phyloP scores from a whole-genome alignment of 2,329 filamentous ascomycete species.

The Ophiobolus disseminans region DNA sequence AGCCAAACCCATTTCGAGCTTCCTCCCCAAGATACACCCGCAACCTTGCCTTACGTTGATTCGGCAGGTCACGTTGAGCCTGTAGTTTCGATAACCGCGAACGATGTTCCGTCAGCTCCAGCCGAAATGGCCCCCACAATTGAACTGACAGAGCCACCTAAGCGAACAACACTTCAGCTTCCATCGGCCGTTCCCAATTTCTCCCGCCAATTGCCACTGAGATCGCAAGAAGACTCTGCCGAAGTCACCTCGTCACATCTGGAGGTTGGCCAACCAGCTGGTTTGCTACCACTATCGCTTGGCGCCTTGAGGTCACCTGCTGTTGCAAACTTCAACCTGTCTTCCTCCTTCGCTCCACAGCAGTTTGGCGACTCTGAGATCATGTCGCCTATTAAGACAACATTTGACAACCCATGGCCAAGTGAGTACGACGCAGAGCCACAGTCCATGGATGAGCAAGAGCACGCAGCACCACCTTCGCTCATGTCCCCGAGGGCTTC shows the following conservation, averaged over 20 bases:
- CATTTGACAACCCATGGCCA: conserved; percentile 43
- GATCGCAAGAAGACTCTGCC: conserved; percentile 23
- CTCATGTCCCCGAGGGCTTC: conserved; percentile 35
- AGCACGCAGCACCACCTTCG: conserved; percentile 18
- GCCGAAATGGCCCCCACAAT: conserved; percentile 9
- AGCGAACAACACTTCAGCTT: conserved; percentile 21
- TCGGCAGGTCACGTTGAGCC: conserved; percentile 47
- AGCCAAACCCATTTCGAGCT: conserved; percentile 45
- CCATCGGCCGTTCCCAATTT: conserved; percentile 43
- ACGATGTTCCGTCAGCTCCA: conserved; percentile 20
- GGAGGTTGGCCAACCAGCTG: conserved; percentile 22
- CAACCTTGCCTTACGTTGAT: conserved; percentile 44
- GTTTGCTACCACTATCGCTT: conserved; percentile 29
- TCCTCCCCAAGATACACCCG: conserved; percentile 37
- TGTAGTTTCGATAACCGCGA: conserved; percentile 42
- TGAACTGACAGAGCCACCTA: conserved; percentile 17
- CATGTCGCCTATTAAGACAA: conserved; percentile 38
- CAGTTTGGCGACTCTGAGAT: conserved; percentile 28
- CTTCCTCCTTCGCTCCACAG: conserved; percentile 24
- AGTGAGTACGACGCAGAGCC: conserved; percentile 30
- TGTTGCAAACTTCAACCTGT: conserved; percentile 35
- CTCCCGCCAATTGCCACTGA: conserved; percentile 47
- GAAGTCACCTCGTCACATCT: conserved; percentile 17
- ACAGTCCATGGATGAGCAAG: conserved; percentile 12
- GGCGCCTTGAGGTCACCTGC: conserved; percentile 38